Percentiles rank a stretch among this genome's conserved stretches.
Evolutionary conservation across 2,329 filamentous ascomycete genomes (phyloP).

Genomic region (Sporothrix euskadiensis): DNA sequence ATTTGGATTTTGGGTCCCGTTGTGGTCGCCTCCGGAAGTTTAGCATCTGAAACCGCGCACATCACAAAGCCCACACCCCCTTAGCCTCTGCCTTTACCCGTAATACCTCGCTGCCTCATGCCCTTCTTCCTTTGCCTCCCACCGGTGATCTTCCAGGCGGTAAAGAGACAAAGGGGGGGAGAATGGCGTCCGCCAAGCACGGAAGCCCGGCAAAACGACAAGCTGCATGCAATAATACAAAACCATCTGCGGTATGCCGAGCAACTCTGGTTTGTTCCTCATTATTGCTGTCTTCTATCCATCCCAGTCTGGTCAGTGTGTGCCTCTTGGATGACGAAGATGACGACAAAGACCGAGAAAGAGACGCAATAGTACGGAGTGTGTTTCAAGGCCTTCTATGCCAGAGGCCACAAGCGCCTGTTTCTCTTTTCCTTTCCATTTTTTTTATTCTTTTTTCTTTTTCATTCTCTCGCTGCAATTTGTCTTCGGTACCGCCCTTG

Average conservation of each 20-base stretch:
- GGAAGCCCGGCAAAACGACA: constrained; percentile 22
- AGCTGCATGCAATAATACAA: background rate
- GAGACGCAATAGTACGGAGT: background rate
- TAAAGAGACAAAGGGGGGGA: background rate
- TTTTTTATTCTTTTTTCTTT: background rate
- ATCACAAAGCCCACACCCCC: constrained; percentile 7
- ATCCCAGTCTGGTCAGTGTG: background rate
- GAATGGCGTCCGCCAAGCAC: constrained; percentile 6
- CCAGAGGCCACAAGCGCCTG: background rate
- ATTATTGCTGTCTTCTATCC: background rate
- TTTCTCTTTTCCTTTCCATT: background rate
- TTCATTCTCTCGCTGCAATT: background rate
- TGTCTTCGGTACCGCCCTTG: background rate
- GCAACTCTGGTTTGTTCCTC: background rate
- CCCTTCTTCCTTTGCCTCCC: background rate
- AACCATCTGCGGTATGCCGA: background rate
- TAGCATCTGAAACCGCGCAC: constrained; percentile 28
- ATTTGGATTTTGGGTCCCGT: background rate
- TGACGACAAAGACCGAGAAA: constrained; percentile 1
- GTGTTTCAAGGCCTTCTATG: background rate
- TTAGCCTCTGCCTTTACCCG: background rate
- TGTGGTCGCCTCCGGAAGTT: constrained; percentile 14
- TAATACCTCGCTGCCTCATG: background rate
- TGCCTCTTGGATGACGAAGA: background rate
- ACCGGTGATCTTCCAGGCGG: background rate